A percentile compares a stretch with the other conserved stretches of the same genome.
Evolutionary conservation across 371 early-diverging fungal species (phyloP).

Genomic region (Zychaea mexicana): DNA sequence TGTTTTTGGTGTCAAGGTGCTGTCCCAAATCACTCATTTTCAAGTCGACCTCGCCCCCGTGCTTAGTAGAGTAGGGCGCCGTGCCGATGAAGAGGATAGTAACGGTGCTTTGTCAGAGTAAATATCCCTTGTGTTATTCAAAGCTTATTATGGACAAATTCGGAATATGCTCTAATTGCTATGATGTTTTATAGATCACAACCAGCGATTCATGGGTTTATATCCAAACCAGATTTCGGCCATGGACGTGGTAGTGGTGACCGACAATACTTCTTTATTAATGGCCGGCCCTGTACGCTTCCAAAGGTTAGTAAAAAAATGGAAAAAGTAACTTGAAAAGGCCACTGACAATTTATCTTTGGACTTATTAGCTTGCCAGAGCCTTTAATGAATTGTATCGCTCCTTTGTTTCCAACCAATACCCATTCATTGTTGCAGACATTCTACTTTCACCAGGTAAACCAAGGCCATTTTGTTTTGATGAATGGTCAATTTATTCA

Average conservation of each 20-base stretch:
- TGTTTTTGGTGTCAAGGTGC: conserved; percentile 72
- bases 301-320: conserved; percentile 59
- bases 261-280: conserved; percentile 87
- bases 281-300: conserved; percentile 85
- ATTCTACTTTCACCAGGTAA: conserved; percentile 62
- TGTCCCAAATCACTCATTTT: conserved; percentile 58
- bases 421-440: conserved; percentile 81
- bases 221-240: conserved; percentile 70
- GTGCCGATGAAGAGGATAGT: neutral
- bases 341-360: too few relatives aligned
- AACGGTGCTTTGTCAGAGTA: neutral
- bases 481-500: neutral
- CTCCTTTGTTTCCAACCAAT: conserved; percentile 67
- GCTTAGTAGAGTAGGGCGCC: neutral
- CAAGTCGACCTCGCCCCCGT: conserved; percentile 30
- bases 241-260: conserved; percentile 77
- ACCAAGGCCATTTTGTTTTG: neutral
- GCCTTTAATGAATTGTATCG: conserved; percentile 84
- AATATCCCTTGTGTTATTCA: too few relatives aligned
- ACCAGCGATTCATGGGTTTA: conserved; percentile 49
- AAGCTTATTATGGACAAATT: too few relatives aligned
- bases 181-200: neutral
- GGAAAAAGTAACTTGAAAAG: neutral
- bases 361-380: conserved; percentile 36
- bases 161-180: neutral